Conservation (phyloP, 2,329 filamentous ascomycete species). For the Ophiostoma ips region DNA sequence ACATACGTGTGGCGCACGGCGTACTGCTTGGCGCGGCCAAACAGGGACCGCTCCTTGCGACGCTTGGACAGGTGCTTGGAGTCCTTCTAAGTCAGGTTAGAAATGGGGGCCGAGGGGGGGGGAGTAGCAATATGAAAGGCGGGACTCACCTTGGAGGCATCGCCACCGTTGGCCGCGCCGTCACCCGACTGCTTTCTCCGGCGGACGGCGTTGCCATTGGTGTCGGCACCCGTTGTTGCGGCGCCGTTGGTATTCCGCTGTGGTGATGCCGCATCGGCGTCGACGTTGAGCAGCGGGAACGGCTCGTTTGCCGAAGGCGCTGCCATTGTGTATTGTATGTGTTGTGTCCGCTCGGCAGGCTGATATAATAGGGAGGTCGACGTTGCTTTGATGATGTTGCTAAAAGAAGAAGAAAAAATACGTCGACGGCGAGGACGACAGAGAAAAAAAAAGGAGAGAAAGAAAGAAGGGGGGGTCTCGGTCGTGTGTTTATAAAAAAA, state of each 20-base stretch:
- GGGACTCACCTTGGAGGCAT: slow-evolving; percentile 9
- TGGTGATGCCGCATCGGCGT: slow-evolving; percentile 27
- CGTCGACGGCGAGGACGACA: background rate
- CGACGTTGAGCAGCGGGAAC: slow-evolving; percentile 36
- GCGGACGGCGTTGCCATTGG: slow-evolving; percentile 20
- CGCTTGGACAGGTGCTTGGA: slow-evolving; percentile 37
- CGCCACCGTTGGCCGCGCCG: slow-evolving; percentile 26
- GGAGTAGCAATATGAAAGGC: no score
- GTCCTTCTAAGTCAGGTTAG: slow-evolving; percentile 4
- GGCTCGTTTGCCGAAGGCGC: slow-evolving; percentile 33
- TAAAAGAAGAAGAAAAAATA: background rate
- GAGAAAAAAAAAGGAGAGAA: background rate
- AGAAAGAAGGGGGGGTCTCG: no score
- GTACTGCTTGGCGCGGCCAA: slow-evolving; percentile 38
- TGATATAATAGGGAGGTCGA: background rate
- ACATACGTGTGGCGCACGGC: slow-evolving; percentile 46
- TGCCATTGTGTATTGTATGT: background rate
- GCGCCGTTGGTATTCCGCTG: slow-evolving; percentile 22
- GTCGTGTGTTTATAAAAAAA: background rate
- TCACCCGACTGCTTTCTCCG: slow-evolving; percentile 43
- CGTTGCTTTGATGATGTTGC: background rate
- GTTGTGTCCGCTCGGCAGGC: background rate
- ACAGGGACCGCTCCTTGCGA: slow-evolving; percentile 38
- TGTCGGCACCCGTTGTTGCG: slow-evolving; percentile 6
- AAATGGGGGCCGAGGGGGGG: background rate